Evolutionary conservation across 176 grass and related monocot species (phyloP).

Genomic region (Puccinellia tenuiflora): DNA sequence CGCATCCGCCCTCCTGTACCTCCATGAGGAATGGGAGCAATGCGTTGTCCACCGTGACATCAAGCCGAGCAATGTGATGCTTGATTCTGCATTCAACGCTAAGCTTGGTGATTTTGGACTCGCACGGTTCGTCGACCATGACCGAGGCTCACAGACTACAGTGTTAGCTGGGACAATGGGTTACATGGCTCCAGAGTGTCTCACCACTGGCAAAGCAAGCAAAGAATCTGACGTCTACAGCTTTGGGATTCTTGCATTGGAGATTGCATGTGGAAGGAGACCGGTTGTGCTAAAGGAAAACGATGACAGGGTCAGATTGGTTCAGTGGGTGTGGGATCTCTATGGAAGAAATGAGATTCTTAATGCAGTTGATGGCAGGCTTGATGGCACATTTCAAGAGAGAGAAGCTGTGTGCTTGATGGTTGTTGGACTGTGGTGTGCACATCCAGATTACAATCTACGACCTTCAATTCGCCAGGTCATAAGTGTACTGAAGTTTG

Average conservation of each 20-base stretch:
- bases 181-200: slow-evolving; percentile 60
- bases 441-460: slow-evolving; percentile 47
- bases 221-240: slow-evolving; percentile 73
- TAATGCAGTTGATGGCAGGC: slow-evolving; percentile 40
- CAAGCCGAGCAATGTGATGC: slow-evolving; percentile 76
- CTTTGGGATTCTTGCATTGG: slow-evolving; percentile 61
- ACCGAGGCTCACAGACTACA: slow-evolving; percentile 51
- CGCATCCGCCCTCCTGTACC: slow-evolving; percentile 57
- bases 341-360: slow-evolving; percentile 50
- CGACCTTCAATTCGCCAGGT: slow-evolving; percentile 50
- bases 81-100: slow-evolving; percentile 57
- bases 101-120: slow-evolving; percentile 78
- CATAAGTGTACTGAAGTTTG: slow-evolving; percentile 48
- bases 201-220: slow-evolving; percentile 59
- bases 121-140: slow-evolving; percentile 60
- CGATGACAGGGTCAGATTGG: slow-evolving; percentile 29
- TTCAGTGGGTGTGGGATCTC: slow-evolving; percentile 62
- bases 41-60: slow-evolving; percentile 63
- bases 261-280: slow-evolving; percentile 47
- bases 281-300: slow-evolving; percentile 51
- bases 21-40: slow-evolving; percentile 75
- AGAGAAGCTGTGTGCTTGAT: slow-evolving; percentile 37
- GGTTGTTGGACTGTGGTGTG: slow-evolving; percentile 61
- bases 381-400: slow-evolving; percentile 40
- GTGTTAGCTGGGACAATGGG: slow-evolving; percentile 67